Base-by-base conservation (phyloP, 169 alveolate species). In the Eimeria sp. region DNA sequence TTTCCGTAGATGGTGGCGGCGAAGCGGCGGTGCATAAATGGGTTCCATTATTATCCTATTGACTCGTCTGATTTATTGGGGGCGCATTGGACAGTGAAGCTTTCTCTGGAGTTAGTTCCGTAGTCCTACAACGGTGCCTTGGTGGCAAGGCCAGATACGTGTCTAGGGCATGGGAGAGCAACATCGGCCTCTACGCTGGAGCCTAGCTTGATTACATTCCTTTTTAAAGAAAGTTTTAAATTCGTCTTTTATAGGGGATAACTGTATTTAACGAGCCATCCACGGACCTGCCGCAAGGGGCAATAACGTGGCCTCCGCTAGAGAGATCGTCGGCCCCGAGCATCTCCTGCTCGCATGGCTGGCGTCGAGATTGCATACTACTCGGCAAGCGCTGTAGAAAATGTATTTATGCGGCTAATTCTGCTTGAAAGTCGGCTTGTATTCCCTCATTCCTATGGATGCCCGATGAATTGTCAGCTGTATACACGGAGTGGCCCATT, bases 301-400 rank as follows among this genome's bases (percentile, higher is more conserved):
- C 40, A 40, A 27, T 66, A 30, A 27, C 43, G 43, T 30, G 10
- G 40, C 76, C 76, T 66, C 76, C 14, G 40, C 76, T 66, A 27
- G 78, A 62, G 71, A 71, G 52, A 40, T 68, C 49, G 88, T 78
- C 88, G 88, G 88, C 88, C 88, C 68, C 88, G 88, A 78, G 40
- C 88, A 78, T 52, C 88, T n/a, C 88, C 49, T 78, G 68, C 88
- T 13, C 20, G n/a, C 88, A 49, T 78, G 40, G 16, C 49, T n/a
- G 88, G 68, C 46, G 10, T 46, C 88, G 23, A 18, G 58, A 40
- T 74, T 74, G 54, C 83, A 74, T 33, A 40, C 33, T 18, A 37
- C 56, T 37, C 20, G 33, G 83, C 43, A 74, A 20, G 23, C 18
- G 18, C 56, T 40, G 27, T 40, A 40, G 83, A 56, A 74, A 18